Conservation (phyloP, 805 yeast species). For the Candida vartiovaarae region DNA sequence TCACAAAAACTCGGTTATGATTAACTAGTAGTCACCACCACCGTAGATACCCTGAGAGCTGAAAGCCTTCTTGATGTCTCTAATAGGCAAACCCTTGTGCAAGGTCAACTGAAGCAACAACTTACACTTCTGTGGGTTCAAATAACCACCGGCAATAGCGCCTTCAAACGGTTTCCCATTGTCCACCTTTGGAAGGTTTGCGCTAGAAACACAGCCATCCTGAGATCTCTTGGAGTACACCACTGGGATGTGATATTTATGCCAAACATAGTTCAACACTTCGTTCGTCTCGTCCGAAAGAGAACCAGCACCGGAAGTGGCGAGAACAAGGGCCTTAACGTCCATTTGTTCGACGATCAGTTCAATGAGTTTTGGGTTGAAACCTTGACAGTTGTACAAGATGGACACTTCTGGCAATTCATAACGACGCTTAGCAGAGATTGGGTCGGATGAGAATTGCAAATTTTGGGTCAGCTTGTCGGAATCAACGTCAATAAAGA, state of each 20-base stretch:
- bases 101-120: constrained; percentile 50
- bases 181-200: constrained; percentile 15
- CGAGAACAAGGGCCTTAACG: constrained; percentile 52
- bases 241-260: constrained; percentile 41
- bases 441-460: constrained; percentile 20
- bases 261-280: constrained; percentile 32
- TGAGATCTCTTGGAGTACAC: constrained; percentile 60
- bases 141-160: constrained; percentile 55
- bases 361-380: constrained; percentile 41
- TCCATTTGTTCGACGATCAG: constrained; percentile 37
- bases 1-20: too few species aligned
- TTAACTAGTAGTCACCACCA: constrained; percentile 19
- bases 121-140: constrained; percentile 60
- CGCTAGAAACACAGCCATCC: constrained; percentile 62
- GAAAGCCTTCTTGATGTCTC: constrained; percentile 32
- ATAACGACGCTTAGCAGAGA: constrained; percentile 20
- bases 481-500: constrained; percentile 31
- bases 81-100: constrained; percentile 26
- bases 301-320: constrained; percentile 70
- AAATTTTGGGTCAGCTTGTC: constrained; percentile 11
- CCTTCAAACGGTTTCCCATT: constrained; percentile 30
- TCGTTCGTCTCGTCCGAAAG: constrained; percentile 44
- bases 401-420: constrained; percentile 42
- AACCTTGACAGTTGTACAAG: constrained; percentile 55
- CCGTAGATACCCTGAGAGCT: constrained; percentile 35